Base-by-base conservation (phyloP, 2,329 filamentous ascomycete species). In the Paecilomyces sp. region DNA sequence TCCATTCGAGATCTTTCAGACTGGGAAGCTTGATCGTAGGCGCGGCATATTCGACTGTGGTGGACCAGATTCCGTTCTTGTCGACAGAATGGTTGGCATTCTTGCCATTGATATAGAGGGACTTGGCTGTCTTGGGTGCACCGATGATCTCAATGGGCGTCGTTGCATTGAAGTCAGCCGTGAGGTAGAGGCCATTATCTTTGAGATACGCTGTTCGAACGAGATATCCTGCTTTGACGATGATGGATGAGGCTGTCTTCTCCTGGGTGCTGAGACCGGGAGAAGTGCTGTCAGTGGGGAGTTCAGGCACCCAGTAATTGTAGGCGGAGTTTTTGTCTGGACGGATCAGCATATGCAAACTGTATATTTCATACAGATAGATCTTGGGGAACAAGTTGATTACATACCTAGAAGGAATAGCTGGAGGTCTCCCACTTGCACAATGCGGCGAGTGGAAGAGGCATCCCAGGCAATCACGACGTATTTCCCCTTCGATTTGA, bases 161-260 rank as follows among this genome's bases (percentile, higher is more conserved):
- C 0, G 88, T 91, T 0, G 80, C 72, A 65, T 93, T 92, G 62
- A 92, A 80, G 66, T 94, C 90, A 2, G 87, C 90, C 3, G 82
- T 83, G 2, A 93, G 71, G 12, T 82, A 78, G 3, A 93, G 77
- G 1, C 80, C 80, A n/a, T 75, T 76, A 1, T 80, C 84, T 4
- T 82, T 66, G 1, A 88, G 70, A 2, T 80, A 79, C 0, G 86
- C 86, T 22, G 66, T 73, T 4, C 76, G 74, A 15, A 79, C 69
- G 18, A 79, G 74, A 57, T 79, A 79, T 15, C 76, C 76, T 0
- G 73, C 76, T 51, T 76, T 76, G 57, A 79, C 70, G 53, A 79
- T 77, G 31, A 79, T 66, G 7, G 74, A 74, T 0, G 69, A 70
- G 1, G 70, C 67, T 36, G 66, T 64, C 2, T 67, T 68, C 56